Conservation (phyloP, 1,284 basidiomycete genomes). For the Heterobasidion irregulare region DNA sequence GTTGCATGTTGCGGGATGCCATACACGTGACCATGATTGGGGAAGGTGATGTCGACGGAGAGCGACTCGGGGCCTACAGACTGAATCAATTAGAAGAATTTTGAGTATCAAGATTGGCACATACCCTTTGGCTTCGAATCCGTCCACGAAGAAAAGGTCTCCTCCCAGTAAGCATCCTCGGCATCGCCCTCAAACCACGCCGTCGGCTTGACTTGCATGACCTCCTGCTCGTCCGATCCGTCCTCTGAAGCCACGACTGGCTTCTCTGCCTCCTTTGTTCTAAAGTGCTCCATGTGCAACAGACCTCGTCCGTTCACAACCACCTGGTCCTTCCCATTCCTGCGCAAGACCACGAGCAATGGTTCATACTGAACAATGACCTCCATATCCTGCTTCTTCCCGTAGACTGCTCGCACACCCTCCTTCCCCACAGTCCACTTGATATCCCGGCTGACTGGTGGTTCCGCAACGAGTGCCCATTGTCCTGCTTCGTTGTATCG, state of each 20-base stretch:
- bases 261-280: slow-evolving; percentile 50
- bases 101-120: slow-evolving; percentile 3
- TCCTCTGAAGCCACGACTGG: slow-evolving; percentile 27
- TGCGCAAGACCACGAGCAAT: slow-evolving; percentile 62
- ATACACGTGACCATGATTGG: slow-evolving; percentile 82
- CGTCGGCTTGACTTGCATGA: slow-evolving; percentile 47
- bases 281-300: slow-evolving; percentile 97
- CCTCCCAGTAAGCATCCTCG: slow-evolving; percentile 86
- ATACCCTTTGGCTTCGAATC: slow-evolving; percentile 94
- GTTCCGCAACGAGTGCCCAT: slow-evolving; percentile 77
- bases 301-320: slow-evolving; percentile 87
- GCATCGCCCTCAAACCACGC: slow-evolving; percentile 85
- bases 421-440: slow-evolving; percentile 59
- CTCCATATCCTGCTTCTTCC: slow-evolving; percentile 50
- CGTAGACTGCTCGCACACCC: slow-evolving; percentile 50
- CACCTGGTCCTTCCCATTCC: slow-evolving; percentile 75
- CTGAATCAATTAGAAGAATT: background rate
- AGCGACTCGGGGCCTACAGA: slow-evolving; percentile 86
- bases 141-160: slow-evolving; percentile 78
- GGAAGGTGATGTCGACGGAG: slow-evolving; percentile 90
- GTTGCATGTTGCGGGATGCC: slow-evolving; percentile 98
- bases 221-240: slow-evolving; percentile 39
- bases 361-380: slow-evolving; percentile 68
- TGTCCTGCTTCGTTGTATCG: slow-evolving; percentile 85
- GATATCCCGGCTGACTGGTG: slow-evolving; percentile 43